Percentiles rank a stretch among this genome's conserved stretches.
These are phyloP conservation scores for Yarrowia porcina DNA, from an alignment of 805 yeast species.

Conservation along the genomic window DNA sequence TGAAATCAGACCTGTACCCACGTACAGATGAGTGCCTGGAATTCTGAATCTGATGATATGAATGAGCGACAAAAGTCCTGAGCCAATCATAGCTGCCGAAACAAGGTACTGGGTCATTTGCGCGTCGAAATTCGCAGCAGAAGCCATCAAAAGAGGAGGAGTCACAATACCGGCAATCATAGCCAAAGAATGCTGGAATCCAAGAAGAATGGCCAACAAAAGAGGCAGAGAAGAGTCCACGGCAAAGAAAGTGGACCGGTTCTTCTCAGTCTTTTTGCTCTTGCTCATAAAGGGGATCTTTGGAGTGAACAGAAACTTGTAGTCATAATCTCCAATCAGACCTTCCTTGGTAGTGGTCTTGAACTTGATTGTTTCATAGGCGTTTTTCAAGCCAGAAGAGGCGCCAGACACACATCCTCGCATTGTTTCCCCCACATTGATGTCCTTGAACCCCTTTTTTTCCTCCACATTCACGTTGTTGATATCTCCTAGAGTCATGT, in stretches of 20 bases:
- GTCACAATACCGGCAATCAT: slow-evolving; percentile 90
- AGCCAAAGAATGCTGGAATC: slow-evolving; percentile 82
- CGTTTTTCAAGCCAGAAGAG: background rate
- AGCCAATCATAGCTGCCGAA: slow-evolving; percentile 67
- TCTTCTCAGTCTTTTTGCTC: slow-evolving; percentile 41
- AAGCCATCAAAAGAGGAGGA: slow-evolving; percentile 73
- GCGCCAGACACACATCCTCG: background rate
- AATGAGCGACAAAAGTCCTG: slow-evolving; percentile 65
- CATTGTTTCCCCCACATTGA: background rate
- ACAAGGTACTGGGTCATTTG: slow-evolving; percentile 58
- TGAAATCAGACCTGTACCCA: slow-evolving; percentile 86
- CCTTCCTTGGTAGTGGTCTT: slow-evolving; percentile 72
- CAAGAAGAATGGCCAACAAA: slow-evolving; percentile 70
- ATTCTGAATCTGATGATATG: slow-evolving; percentile 82
- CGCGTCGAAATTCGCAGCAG: slow-evolving; percentile 55
- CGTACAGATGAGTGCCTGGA: slow-evolving; percentile 64
- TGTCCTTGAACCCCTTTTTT: background rate
- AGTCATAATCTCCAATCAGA: slow-evolving; percentile 79
- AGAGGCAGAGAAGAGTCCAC: slow-evolving; percentile 77
- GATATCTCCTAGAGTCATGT: background rate
- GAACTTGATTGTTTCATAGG: background rate
- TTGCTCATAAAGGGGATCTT: slow-evolving; percentile 60
- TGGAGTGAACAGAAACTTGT: slow-evolving; percentile 75
- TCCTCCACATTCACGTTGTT: background rate
- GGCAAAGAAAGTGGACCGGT: slow-evolving; percentile 73